Evolutionary conservation across 495 filamentous ascomycete genomes (phyloP), one percentile per base, ranked within the genome.

Genomic region (Lophium mytilinum): DNA sequence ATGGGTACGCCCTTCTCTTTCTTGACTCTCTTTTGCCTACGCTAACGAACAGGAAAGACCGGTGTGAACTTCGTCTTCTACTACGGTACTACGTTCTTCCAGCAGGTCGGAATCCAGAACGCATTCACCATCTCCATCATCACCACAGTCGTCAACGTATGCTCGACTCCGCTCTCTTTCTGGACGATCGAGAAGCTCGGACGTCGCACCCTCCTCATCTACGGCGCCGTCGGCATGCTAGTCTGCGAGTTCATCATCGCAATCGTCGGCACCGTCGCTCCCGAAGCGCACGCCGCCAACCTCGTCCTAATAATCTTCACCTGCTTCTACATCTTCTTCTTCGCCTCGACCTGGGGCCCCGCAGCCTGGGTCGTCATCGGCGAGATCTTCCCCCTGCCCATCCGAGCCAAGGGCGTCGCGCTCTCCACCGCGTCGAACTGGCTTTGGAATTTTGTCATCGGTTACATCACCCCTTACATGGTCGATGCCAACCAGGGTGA

Each of bases 201-300:
- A 56, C 89, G 90, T 70, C 89, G 90, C 53, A 78, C 82, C 12
- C 78, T 94, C 11, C 85, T 95, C 50, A 76, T 95, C 62, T 85
- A 76, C 66, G 90, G 90, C 57, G 88, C 83, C 19, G 66, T 84
- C 15, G 88, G 88, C 61, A 94, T 95, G 90, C 70, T 85, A 17
- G 71, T 92, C 65, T 90, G 86, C 76, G 86, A 93, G 70, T 92
- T 90, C 79, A 81, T 92, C 63, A 83, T 90, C 56, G 89, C 81
- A 66, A 87, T 90, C 64, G 73, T 89, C 7, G 75, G 72, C 37
- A 83, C 81, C 14, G 68, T 55, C 9, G 53, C 51, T 8, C 40
- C 42, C 4, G 58, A 63, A 21, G 61, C 62, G 9, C 14, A 66
- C 0, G 53, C 59, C 15, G 61, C 70, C 8, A 56, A 55, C 55